These are phyloP conservation scores for Toxicodendron radicans DNA, from an alignment of 345 rosid species.

Conservation along the genomic window DNA sequence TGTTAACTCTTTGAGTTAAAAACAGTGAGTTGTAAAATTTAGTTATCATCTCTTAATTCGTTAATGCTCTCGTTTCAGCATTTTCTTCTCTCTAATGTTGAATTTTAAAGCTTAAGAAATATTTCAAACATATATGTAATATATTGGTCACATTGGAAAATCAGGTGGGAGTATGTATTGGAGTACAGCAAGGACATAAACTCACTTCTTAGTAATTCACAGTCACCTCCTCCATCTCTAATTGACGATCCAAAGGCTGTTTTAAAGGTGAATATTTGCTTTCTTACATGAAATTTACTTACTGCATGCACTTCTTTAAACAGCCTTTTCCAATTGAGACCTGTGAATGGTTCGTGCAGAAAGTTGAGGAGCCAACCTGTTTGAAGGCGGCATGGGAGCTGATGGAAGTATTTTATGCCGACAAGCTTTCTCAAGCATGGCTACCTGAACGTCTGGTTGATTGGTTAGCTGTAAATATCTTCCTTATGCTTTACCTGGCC, in stretches of 20 bases:
- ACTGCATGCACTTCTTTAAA: neutral
- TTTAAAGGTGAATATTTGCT: conserved; percentile 46
- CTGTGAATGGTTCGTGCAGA: conserved; percentile 32
- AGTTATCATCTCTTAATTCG: too few species aligned
- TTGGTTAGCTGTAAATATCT: conserved; percentile 89
- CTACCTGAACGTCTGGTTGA: conserved; percentile 80
- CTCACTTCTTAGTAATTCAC: conserved; percentile 54
- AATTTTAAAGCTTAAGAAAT: neutral
- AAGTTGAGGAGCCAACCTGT: conserved; percentile 52
- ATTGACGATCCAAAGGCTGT: conserved; percentile 67
- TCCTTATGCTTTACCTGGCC: conserved; percentile 12
- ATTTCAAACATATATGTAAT: neutral
- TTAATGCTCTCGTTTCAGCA: neutral
- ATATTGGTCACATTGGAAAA: conserved; percentile 9
- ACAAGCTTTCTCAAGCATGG: conserved; percentile 72
- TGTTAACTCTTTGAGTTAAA: too few species aligned
- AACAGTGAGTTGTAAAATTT: too few species aligned
- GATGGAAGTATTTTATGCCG: conserved; percentile 85
- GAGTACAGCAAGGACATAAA: conserved; percentile 86
- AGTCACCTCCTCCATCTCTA: conserved; percentile 32
- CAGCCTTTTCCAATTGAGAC: neutral
- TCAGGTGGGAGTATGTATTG: conserved; percentile 87
- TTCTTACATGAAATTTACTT: neutral
- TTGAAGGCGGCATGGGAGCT: conserved; percentile 98
- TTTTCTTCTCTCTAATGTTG: neutral